These are phyloP conservation scores for Diaporthe sp. DNA, from an alignment of 2,329 filamentous ascomycete species.

Conservation along the genomic window DNA sequence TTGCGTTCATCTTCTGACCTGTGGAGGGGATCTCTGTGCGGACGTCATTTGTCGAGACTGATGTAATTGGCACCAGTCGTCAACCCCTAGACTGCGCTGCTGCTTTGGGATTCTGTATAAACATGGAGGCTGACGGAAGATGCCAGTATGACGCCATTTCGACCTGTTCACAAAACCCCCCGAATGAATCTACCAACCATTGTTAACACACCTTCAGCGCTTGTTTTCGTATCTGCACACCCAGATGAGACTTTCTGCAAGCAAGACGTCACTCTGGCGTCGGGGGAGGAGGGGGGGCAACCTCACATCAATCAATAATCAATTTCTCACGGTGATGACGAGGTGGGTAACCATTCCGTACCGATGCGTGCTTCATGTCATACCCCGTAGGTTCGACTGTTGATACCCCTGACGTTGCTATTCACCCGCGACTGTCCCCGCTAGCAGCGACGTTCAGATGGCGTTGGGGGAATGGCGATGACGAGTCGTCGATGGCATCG, in stretches of 20 bases:
- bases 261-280: slow-evolving; percentile 29
- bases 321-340: slow-evolving; percentile 1
- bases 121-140: slow-evolving; percentile 22
- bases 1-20: not conserved
- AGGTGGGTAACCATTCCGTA: not conserved
- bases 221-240: slow-evolving; percentile 24
- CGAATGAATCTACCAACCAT: not conserved
- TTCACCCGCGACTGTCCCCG: not conserved
- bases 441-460: no score
- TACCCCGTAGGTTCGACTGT: not conserved
- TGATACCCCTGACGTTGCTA: not conserved
- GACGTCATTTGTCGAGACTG: slow-evolving; percentile 10
- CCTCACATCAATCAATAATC: not conserved
- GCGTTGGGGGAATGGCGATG: not conserved
- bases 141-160: slow-evolving; percentile 30
- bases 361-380: slow-evolving; percentile 4
- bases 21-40: not conserved
- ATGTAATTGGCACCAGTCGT: slow-evolving; percentile 1
- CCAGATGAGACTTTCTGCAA: slow-evolving; percentile 21
- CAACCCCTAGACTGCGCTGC: not conserved
- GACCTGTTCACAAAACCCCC: not conserved
- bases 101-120: not conserved
- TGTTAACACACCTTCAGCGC: not conserved
- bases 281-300: not conserved
- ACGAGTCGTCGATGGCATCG: not conserved